A percentile compares a stretch with the other conserved stretches of the same genome.
Conservation (phyloP, 108 stramenopile genomes). For the Stephanodiscus triporus region DNA sequence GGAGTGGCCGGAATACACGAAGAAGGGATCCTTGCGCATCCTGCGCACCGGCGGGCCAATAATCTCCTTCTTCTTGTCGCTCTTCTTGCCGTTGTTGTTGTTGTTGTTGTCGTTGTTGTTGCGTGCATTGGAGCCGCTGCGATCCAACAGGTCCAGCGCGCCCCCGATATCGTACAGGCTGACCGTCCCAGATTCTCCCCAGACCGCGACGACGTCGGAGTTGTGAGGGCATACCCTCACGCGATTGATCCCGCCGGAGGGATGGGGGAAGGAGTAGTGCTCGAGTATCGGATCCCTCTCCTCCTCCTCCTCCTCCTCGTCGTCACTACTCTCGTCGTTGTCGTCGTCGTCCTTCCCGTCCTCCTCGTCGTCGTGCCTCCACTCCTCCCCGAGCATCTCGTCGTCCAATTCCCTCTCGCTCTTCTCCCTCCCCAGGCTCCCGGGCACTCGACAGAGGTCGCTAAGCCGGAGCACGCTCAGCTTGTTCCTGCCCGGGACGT, state of each 20-base stretch:
- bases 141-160: conserved; percentile 58
- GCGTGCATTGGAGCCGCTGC: conserved; percentile 57
- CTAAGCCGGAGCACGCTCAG: conserved; percentile 86
- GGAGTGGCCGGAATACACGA: conserved; percentile 74
- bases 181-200: conserved; percentile 89
- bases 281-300: conserved; percentile 90
- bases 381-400: conserved; percentile 85
- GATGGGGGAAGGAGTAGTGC: conserved; percentile 75
- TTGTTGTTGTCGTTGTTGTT: conserved; percentile 29
- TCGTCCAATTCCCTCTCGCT: conserved; percentile 72
- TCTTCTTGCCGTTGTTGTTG: conserved; percentile 48
- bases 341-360: conserved; percentile 54
- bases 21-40: conserved; percentile 70
- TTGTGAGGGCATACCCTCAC: conserved; percentile 92
- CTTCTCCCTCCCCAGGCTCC: conserved; percentile 48
- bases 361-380: conserved; percentile 73
- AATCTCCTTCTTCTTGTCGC: conserved; percentile 15
- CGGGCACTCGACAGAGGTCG: conserved; percentile 76
- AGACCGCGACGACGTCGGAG: conserved; percentile 88
- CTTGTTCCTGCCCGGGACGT: conserved; percentile 71
- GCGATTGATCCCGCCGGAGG: conserved; percentile 93
- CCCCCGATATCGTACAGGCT: conserved; percentile 86
- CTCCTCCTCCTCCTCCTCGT: conserved; percentile 83
- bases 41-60: conserved; percentile 23
- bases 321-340: conserved; percentile 18